phyloP scores from a whole-genome alignment of 139 green algal genomes.

The Yamagishiella unicocca region DNA sequence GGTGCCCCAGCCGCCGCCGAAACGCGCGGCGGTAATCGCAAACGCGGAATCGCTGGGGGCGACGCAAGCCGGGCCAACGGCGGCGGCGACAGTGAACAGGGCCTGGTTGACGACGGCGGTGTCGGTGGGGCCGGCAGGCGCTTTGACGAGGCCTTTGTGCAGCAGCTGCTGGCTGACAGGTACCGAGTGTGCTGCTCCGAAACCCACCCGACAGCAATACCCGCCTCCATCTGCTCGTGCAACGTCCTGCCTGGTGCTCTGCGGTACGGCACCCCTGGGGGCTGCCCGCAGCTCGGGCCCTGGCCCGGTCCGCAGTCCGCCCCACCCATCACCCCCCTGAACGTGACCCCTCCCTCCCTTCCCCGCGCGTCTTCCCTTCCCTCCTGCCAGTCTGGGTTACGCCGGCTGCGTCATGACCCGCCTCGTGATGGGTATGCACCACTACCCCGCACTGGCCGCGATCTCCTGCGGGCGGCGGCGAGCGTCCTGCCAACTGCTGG shows the following conservation, averaged over 20 bases:
- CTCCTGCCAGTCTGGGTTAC: conserved; percentile 51
- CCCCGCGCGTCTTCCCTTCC: background rate
- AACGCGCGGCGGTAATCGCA: too few species aligned
- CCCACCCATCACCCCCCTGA: background rate
- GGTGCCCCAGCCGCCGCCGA: background rate
- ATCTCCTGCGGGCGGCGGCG: background rate
- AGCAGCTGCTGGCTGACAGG: conserved; percentile 42
- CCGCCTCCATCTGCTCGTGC: too few species aligned
- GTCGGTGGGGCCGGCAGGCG: too few species aligned
- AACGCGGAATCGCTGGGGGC: too few species aligned
- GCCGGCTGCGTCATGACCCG: conserved; percentile 58
- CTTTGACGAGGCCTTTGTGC: background rate
- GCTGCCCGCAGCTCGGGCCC: too few species aligned
- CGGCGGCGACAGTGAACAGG: too few species aligned
- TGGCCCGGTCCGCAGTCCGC: background rate
- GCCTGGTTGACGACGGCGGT: too few species aligned
- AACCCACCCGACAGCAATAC: background rate
- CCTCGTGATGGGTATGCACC: conserved; percentile 55
- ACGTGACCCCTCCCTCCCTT: background rate
- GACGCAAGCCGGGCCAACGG: too few species aligned
- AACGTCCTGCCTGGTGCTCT: too few species aligned
- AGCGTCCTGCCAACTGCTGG: background rate
- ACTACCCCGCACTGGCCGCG: conserved; percentile 54
- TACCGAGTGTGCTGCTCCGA: background rate
- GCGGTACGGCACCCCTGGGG: too few species aligned